phyloP scores from a whole-genome alignment of 148 eudicot species.

The Silene latifolia region DNA sequence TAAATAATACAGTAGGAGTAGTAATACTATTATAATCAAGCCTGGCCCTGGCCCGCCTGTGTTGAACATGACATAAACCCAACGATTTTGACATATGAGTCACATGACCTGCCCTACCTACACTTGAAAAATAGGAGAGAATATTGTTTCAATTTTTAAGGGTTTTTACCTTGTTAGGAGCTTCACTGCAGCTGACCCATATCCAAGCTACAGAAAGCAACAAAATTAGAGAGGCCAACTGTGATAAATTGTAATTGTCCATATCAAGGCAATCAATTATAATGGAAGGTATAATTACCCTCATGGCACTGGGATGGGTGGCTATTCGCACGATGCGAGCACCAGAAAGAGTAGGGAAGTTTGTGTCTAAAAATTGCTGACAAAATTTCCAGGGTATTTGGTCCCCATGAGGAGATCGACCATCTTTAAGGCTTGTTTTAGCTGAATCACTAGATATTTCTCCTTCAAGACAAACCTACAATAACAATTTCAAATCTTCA shows the following conservation, averaged over 20 bases:
- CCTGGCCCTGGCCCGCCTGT: not conserved
- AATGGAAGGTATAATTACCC: slow-evolving; percentile 39
- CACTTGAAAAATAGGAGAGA: not conserved
- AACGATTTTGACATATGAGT: not conserved
- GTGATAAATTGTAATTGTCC: not conserved
- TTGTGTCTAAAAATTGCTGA: slow-evolving; percentile 68
- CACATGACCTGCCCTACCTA: not conserved
- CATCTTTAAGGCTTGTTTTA: slow-evolving; percentile 63
- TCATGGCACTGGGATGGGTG: slow-evolving; percentile 97
- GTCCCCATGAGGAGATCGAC: slow-evolving; percentile 81
- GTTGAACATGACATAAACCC: not conserved
- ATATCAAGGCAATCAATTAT: not conserved
- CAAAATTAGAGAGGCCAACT: not conserved
- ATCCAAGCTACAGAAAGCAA: slow-evolving; percentile 66
- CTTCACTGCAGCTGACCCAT: slow-evolving; percentile 88
- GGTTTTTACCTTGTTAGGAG: slow-evolving; percentile 62
- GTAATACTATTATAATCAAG: no score
- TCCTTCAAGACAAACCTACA: slow-evolving; percentile 87
- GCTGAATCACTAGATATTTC: slow-evolving; percentile 81
- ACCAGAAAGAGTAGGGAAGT: slow-evolving; percentile 87
- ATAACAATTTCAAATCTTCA: not conserved
- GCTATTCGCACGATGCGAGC: slow-evolving; percentile 96
- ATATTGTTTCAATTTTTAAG: not conserved
- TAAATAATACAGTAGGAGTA: no score
- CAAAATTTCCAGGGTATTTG: slow-evolving; percentile 98